Evolutionary conservation across 805 yeast genomes (phyloP), one percentile per base, ranked within the genome.

Genomic region (Barnettozyma wickerhamii): DNA sequence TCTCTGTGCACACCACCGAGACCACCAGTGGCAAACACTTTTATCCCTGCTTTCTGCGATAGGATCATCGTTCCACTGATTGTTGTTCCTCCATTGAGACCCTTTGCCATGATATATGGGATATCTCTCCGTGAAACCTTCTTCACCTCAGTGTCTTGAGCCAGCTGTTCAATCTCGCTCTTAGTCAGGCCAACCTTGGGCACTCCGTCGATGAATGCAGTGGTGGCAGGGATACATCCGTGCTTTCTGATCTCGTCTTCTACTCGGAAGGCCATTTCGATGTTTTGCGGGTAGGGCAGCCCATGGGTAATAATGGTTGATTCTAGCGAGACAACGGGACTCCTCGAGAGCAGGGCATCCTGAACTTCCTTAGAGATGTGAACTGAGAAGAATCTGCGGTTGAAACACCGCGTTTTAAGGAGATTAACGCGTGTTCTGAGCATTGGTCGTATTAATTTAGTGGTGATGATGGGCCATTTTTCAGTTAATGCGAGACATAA

Each of bases 261-360:
- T 1, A 85, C 95, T 2, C 66, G 60, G 23, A 52, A 52, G 0
- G 96, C 95, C 88, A 88, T 81, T 19, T 69, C 68, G 10, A 84
- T 53, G 53, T 89, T 88, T 18, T 73, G 72, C 0, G 96, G 96
- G 54, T 63, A 84, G 4, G 96, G 95, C 30, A 88, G 69, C 1
- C 96, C 96, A 64, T 88, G 96, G 6, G 95, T 83, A 49, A 89
- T 77, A 53, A 88, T 89, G 7, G 96, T 88, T 18, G 89, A 79
- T 56, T 89, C 96, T 13, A 88, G 65, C 0, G 96, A 81, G 4
- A 89, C 93, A 6, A 88, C 77, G 0, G 96, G 95, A 28, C 47
- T 61, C 15, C 71, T 69, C 3, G 71, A 71, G 10, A 50, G 49
- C 14, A 87, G 52, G 0, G 95, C 95, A 45, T 79, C 79, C 45